A percentile compares a stretch with the other conserved stretches of the same genome.
Evolutionary conservation across 2,329 filamentous ascomycete genomes (phyloP).

Genomic region (Elsinoe ampelina): DNA sequence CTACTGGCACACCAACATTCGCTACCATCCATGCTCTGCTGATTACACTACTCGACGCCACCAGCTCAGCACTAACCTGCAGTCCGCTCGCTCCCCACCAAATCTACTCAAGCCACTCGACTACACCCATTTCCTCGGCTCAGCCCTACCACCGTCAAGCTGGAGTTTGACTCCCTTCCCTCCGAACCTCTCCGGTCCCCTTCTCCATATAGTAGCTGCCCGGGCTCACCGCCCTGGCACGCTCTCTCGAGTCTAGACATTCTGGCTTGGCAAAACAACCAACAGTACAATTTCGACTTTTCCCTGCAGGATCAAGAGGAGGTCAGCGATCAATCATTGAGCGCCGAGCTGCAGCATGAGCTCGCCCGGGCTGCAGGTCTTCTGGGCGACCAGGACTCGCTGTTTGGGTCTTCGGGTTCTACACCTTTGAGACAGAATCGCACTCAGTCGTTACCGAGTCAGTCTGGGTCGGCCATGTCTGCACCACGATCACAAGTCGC

Average conservation of each 20-base stretch:
- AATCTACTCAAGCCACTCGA: not conserved
- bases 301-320: constrained; percentile 8
- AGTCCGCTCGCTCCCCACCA: not conserved
- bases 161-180: constrained; percentile 8
- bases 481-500: not conserved
- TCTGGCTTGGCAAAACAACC: constrained; percentile 10
- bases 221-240: constrained; percentile 8
- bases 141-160: constrained; percentile 3
- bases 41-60: not conserved
- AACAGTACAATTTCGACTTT: constrained; percentile 6
- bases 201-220: constrained; percentile 10
- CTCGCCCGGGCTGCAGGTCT: constrained; percentile 8
- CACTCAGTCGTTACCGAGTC: constrained; percentile 4
- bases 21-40: constrained; percentile 5
- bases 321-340: not conserved
- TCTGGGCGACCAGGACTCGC: not conserved
- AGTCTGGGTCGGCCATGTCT: not conserved
- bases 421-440: constrained; percentile 8
- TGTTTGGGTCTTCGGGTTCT: not conserved
- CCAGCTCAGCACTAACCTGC: not conserved
- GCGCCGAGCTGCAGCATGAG: constrained; percentile 11
- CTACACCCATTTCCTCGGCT: not conserved
- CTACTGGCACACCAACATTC: not conserved
- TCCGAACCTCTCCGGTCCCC: not conserved
- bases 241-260: not conserved